A percentile compares a stretch with the other conserved stretches of the same genome.
Conservation (phyloP, 2,329 filamentous ascomycete genomes). For the Colletotrichum nymphaeae region DNA sequence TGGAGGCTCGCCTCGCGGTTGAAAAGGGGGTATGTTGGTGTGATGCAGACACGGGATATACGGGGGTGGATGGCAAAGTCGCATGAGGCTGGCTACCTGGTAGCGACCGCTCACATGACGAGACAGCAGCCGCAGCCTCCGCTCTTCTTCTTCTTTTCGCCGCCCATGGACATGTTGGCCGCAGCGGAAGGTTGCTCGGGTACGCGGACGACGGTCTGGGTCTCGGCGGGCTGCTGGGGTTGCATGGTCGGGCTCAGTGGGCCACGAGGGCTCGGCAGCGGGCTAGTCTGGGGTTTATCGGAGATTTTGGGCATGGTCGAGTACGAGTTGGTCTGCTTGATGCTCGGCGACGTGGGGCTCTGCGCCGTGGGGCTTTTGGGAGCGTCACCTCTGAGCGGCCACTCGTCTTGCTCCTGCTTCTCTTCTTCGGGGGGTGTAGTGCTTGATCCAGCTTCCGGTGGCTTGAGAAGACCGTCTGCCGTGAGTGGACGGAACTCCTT, state of each 20-base stretch:
- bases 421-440: constrained; percentile 42
- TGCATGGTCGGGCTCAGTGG: constrained; percentile 43
- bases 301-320: constrained; percentile 73
- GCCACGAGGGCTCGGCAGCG: constrained; percentile 58
- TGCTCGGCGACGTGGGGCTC: constrained; percentile 39
- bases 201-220: constrained; percentile 39
- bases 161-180: constrained; percentile 27
- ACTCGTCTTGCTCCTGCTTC: constrained; percentile 57
- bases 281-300: constrained; percentile 53
- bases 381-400: constrained; percentile 66
- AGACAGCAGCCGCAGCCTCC: constrained; percentile 63
- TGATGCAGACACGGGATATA: constrained; percentile 21
- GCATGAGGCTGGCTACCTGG: background rate
- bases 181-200: constrained; percentile 27
- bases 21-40: constrained; percentile 20
- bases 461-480: constrained; percentile 65
- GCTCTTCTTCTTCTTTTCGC: constrained; percentile 51
- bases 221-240: constrained; percentile 46
- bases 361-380: constrained; percentile 57
- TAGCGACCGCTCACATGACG: constrained; percentile 54
- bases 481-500: constrained; percentile 88
- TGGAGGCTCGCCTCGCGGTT: constrained; percentile 29
- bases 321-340: constrained; percentile 62
- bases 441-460: constrained; percentile 50
- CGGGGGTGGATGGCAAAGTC: background rate